Conservation (phyloP, 2,329 filamentous ascomycete species). For the Clonostachys byssicola region DNA sequence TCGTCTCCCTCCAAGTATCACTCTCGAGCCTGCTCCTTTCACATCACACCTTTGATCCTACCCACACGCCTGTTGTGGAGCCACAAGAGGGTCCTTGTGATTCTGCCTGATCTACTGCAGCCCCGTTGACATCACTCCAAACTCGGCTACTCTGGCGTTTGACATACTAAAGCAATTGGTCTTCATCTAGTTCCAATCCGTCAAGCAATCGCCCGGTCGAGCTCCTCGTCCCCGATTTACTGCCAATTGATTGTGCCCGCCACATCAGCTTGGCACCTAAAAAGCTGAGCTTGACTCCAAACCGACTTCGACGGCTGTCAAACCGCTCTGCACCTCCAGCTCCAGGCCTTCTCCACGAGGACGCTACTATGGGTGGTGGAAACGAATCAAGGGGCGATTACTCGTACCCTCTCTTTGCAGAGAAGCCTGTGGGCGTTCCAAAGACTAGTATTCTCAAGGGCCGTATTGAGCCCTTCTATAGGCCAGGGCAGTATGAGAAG, state of each 20-base stretch:
- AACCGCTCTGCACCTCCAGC: conserved; percentile 31
- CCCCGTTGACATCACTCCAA: conserved; percentile 7
- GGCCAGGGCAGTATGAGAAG: conserved; percentile 70
- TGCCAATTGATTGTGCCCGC: conserved; percentile 13
- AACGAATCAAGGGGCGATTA: conserved; percentile 34
- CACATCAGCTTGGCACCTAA: conserved; percentile 6
- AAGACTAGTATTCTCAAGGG: conserved; percentile 84
- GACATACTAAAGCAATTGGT: too few species aligned
- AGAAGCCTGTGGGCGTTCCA: conserved; percentile 64
- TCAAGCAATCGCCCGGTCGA: neutral
- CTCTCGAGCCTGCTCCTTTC: too few species aligned
- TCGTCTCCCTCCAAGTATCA: too few species aligned
- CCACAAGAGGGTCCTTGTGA: too few species aligned
- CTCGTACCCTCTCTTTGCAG: conserved; percentile 48
- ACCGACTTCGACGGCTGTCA: conserved; percentile 20
- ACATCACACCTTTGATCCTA: too few species aligned
- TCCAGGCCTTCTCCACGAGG: conserved; percentile 17
- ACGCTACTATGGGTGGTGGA: conserved; percentile 46
- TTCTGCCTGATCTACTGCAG: conserved; percentile 11
- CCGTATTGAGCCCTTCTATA: conserved; percentile 77
- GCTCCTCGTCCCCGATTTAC: conserved; percentile 11
- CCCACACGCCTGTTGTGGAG: too few species aligned
- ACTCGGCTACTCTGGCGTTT: too few species aligned
- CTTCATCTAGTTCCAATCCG: conserved; percentile 1
- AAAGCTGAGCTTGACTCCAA: neutral